A percentile compares a stretch with the other conserved stretches of the same genome.
Evolutionary conservation across 495 filamentous ascomycete genomes (phyloP).

Genomic region (Pyrenopolyporus hunteri): DNA sequence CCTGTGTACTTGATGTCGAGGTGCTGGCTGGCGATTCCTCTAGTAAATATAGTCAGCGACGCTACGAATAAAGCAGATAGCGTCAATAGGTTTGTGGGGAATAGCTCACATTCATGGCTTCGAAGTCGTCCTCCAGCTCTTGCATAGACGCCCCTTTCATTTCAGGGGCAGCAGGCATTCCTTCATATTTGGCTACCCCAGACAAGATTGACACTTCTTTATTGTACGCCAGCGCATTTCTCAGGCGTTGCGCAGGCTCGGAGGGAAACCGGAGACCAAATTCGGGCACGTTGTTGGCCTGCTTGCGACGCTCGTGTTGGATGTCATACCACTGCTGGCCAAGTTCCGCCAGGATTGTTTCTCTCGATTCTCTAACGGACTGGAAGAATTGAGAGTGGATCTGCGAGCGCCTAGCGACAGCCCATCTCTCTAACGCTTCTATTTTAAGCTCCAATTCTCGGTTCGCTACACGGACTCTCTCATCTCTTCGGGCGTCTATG

Average conservation of each 20-base stretch:
- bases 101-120: constrained; percentile 82
- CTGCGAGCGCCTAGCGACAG: constrained; percentile 79
- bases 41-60: constrained; percentile 27
- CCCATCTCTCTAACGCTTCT: constrained; percentile 71
- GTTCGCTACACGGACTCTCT: constrained; percentile 76
- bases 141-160: constrained; percentile 71
- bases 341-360: constrained; percentile 75
- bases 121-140: constrained; percentile 84
- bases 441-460: constrained; percentile 73
- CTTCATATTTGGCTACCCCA: constrained; percentile 90
- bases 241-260: constrained; percentile 71
- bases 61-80: not conserved
- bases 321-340: constrained; percentile 90
- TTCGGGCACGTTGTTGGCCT: constrained; percentile 80
- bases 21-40: constrained; percentile 37
- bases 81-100: not conserved
- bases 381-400: constrained; percentile 88
- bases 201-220: constrained; percentile 89
- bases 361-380: constrained; percentile 77
- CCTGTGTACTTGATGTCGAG: constrained; percentile 32
- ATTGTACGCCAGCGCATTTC: constrained; percentile 86
- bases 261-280: constrained; percentile 76
- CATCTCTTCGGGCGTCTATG: constrained; percentile 77
- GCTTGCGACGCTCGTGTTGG: constrained; percentile 85
- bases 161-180: constrained; percentile 92